A percentile compares a stretch with the other conserved stretches of the same genome.
phyloP scores from a whole-genome alignment of 208 protist species.

The Trypanosoma conorhini region DNA sequence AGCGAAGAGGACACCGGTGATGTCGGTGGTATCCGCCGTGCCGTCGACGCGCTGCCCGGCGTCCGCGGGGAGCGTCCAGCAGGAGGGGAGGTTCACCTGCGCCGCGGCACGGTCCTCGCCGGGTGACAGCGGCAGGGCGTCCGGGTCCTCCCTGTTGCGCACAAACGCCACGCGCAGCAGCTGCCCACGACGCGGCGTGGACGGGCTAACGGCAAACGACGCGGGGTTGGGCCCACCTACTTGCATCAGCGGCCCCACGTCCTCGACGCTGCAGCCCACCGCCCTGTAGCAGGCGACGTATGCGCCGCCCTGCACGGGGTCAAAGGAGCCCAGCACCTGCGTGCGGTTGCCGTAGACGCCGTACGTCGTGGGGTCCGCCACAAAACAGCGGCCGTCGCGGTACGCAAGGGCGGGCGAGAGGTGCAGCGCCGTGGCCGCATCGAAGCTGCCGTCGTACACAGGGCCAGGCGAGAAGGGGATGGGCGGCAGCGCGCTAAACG shows the following conservation, averaged over 20 bases:
- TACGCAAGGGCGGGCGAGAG: slow-evolving; percentile 41
- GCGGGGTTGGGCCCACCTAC: slow-evolving; percentile 68
- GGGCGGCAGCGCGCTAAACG: slow-evolving; percentile 29
- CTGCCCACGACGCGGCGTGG: slow-evolving; percentile 68
- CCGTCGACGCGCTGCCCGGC: slow-evolving; percentile 53
- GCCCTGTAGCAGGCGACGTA: slow-evolving; percentile 77
- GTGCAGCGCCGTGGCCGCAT: slow-evolving; percentile 49
- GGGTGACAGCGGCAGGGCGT: slow-evolving; percentile 48
- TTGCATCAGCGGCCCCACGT: slow-evolving; percentile 48
- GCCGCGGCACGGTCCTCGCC: slow-evolving; percentile 57
- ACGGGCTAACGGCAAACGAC: slow-evolving; percentile 30
- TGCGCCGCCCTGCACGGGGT: slow-evolving; percentile 40
- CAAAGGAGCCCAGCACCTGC: slow-evolving; percentile 67
- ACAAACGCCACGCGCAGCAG: slow-evolving; percentile 62
- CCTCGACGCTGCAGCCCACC: slow-evolving; percentile 63
- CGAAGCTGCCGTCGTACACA: slow-evolving; percentile 63
- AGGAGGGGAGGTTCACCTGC: slow-evolving; percentile 52
- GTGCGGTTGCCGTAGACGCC: slow-evolving; percentile 45
- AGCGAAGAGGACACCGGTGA: slow-evolving; percentile 59
- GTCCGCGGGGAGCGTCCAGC: slow-evolving; percentile 58
- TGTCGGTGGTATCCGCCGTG: slow-evolving; percentile 47
- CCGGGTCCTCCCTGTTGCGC: slow-evolving; percentile 42
- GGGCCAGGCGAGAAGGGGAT: slow-evolving; percentile 53
- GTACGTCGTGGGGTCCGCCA: slow-evolving; percentile 20
- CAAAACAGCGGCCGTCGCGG: slow-evolving; percentile 65